A percentile compares a stretch with the other conserved stretches of the same genome.
Conservation (phyloP, 2,329 filamentous ascomycete species). For the Calonectria naviculata region DNA sequence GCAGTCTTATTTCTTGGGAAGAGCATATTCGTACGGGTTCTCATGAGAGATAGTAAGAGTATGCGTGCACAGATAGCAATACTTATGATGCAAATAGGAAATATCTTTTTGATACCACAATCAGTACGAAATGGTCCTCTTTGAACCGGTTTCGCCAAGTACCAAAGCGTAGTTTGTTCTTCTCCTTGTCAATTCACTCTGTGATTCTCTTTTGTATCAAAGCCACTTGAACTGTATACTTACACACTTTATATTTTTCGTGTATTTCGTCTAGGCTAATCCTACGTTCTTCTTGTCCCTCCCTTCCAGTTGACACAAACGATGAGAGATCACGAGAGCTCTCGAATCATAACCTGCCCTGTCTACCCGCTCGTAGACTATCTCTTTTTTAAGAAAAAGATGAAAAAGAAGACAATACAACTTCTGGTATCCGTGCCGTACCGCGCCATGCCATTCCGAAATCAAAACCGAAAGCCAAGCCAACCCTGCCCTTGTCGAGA, state of each 20-base stretch:
- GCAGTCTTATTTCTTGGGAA: slow-evolving; percentile 15
- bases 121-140: not conserved
- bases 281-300: not conserved
- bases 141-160: not conserved
- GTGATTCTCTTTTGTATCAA: not conserved
- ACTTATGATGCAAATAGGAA: not conserved
- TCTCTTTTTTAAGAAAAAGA: not conserved
- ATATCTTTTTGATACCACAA: slow-evolving; percentile 5
- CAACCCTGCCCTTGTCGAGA: not conserved
- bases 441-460: slow-evolving; percentile 7
- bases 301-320: not conserved
- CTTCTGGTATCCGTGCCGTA: slow-evolving; percentile 2
- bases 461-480: not conserved
- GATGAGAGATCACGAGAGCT: not conserved
- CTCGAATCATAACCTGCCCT: not conserved
- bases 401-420: not conserved
- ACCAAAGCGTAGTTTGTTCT: not conserved
- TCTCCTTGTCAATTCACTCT: not conserved
- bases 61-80: not conserved
- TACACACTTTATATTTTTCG: slow-evolving; percentile 11
- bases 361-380: not conserved
- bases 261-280: not conserved
- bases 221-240: not conserved
- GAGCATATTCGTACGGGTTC: not conserved
- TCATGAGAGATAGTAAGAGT: not conserved